phyloP scores from a whole-genome alignment of 225 moss, liverwort and hornwort genomes.

The Sphagnum contortum region DNA sequence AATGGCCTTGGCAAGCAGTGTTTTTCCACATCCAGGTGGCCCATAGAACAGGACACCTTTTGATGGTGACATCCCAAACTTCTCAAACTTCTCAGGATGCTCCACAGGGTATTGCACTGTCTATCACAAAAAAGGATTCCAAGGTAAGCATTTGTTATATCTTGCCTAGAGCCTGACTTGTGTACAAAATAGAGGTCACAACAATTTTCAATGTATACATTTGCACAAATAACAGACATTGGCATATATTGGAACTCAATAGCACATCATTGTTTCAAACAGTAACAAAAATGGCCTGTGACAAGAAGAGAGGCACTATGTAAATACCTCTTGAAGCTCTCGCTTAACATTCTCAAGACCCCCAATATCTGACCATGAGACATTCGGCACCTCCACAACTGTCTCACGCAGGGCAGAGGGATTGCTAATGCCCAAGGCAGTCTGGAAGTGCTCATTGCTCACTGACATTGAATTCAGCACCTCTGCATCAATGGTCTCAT shows the following conservation, averaged over 20 bases:
- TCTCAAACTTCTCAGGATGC: too few relatives aligned
- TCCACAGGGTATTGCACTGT: slow-evolving; percentile 2
- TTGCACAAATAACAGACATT: too few relatives aligned
- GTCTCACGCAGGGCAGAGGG: slow-evolving; percentile 50
- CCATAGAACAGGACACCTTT: too few relatives aligned
- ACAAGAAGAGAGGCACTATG: neutral
- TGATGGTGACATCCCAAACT: too few relatives aligned
- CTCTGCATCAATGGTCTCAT: slow-evolving; percentile 46
- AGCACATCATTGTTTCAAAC: too few relatives aligned
- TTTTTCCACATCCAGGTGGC: slow-evolving; percentile 2
- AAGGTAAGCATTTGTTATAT: neutral
- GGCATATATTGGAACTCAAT: too few relatives aligned
- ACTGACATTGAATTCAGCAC: slow-evolving; percentile 48
- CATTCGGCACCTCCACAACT: slow-evolving; percentile 21
- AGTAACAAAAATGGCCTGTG: too few relatives aligned
- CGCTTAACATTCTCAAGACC: slow-evolving; percentile 22
- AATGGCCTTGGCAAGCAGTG: neutral
- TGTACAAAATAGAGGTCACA: too few relatives aligned
- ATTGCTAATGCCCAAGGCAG: slow-evolving; percentile 39
- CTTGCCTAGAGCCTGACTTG: too few relatives aligned
- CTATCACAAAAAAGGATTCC: neutral
- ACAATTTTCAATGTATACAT: too few relatives aligned
- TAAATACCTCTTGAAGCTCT: slow-evolving; percentile 5
- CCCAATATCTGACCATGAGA: slow-evolving; percentile 19
- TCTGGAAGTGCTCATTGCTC: slow-evolving; percentile 50